Conservation (phyloP, 176 grass and related monocot genomes). For the Aegilops bicornis region DNA sequence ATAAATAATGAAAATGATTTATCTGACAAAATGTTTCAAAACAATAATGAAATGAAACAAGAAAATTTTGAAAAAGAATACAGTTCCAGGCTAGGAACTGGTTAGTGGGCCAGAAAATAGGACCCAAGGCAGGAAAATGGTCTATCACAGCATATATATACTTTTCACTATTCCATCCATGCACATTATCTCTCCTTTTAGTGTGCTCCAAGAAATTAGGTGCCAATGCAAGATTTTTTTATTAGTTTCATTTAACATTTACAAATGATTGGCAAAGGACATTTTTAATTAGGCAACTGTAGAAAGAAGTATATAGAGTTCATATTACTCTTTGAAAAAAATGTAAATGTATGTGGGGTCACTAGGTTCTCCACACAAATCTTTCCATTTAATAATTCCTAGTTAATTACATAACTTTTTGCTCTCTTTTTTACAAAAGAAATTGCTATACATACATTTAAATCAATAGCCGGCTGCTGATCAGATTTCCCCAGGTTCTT, state of each 20-base stretch:
- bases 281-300: neutral
- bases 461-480: slow-evolving; percentile 53
- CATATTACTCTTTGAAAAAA: neutral
- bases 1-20: neutral
- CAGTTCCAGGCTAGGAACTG: neutral
- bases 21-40: neutral
- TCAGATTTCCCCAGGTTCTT: slow-evolving; percentile 65
- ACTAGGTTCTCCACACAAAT: neutral
- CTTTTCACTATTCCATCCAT: neutral
- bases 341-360: neutral
- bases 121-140: neutral
- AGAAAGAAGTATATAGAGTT: neutral
- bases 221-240: neutral
- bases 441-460: slow-evolving; percentile 68
- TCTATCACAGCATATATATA: neutral
- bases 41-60: neutral
- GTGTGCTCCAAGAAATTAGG: too few species aligned
- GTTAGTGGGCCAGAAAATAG: neutral
- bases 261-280: neutral
- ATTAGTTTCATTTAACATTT: neutral
- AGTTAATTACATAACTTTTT: neutral
- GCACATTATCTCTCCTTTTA: neutral
- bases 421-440: neutral
- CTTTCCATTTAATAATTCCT: neutral
- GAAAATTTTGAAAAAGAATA: too few species aligned